Evolutionary conservation across 345 rosid genomes (phyloP).

Genomic region (Gossypium bickii): DNA sequence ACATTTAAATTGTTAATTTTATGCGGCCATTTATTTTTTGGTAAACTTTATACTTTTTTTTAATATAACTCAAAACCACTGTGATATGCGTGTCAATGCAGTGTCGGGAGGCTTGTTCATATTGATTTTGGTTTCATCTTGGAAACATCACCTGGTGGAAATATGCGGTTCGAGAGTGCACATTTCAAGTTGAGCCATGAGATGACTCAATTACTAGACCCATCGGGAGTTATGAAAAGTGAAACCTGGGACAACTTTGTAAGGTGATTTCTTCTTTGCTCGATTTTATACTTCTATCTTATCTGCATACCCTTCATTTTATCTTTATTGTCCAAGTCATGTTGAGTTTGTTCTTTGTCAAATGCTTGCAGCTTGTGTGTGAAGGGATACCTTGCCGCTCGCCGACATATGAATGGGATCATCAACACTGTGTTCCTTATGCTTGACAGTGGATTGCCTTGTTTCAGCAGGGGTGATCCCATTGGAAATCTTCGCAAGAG

Average conservation of each 20-base stretch:
- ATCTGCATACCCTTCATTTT: neutral
- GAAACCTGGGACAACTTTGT: conserved; percentile 80
- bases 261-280: conserved; percentile 39
- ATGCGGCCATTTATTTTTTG: neutral
- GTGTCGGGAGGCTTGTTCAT: conserved; percentile 91
- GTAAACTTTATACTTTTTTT: neutral
- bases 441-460: conserved; percentile 96
- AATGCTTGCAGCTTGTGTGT: conserved; percentile 62
- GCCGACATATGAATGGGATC: conserved; percentile 87
- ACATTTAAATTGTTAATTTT: neutral
- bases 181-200: conserved; percentile 99
- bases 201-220: conserved; percentile 95
- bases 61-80: neutral
- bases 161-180: conserved; percentile 96
- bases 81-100: conserved; percentile 32
- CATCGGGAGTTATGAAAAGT: conserved; percentile 90
- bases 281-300: neutral
- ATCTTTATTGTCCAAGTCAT: neutral
- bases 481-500: conserved; percentile 95
- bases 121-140: conserved; percentile 96
- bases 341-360: neutral
- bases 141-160: conserved; percentile 94
- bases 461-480: conserved; percentile 95
- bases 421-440: conserved; percentile 74
- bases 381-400: conserved; percentile 85